Conservation (phyloP, 2,329 filamentous ascomycete genomes). For the Zelopaecilomyces penicillatus region DNA sequence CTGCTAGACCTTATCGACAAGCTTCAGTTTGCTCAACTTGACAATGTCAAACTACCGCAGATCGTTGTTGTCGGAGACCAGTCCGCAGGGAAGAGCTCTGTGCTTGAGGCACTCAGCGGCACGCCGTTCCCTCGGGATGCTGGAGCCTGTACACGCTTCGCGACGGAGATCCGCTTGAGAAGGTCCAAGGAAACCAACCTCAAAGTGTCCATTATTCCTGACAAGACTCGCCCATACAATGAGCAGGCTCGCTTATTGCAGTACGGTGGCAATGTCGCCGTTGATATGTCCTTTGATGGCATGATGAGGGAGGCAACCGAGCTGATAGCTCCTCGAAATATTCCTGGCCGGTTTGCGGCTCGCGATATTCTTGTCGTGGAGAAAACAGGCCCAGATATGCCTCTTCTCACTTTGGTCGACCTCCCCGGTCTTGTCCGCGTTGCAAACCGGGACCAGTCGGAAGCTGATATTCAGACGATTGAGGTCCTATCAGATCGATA, state of each 20-base stretch:
- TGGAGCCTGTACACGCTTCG: conserved; percentile 53
- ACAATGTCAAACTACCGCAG: conserved; percentile 48
- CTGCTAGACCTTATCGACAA: conserved; percentile 50
- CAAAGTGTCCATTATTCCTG: conserved; percentile 47
- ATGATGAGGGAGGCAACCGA: conserved; percentile 44
- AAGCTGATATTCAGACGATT: conserved; percentile 44
- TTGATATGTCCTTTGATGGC: conserved; percentile 38
- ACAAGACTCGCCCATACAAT: conserved; percentile 35
- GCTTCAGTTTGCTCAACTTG: conserved; percentile 43
- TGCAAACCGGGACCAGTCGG: conserved; percentile 44
- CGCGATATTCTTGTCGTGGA: conserved; percentile 50
- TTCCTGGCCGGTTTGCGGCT: conserved; percentile 42
- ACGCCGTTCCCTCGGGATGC: conserved; percentile 53
- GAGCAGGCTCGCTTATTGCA: conserved; percentile 40
- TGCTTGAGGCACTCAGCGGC: conserved; percentile 55
- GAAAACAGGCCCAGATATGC: conserved; percentile 49
- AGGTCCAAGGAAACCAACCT: conserved; percentile 35
- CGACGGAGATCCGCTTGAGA: conserved; percentile 51
- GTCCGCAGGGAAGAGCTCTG: conserved; percentile 55
- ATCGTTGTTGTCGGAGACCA: conserved; percentile 59
- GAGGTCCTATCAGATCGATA: conserved; percentile 43
- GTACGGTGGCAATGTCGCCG: conserved; percentile 38
- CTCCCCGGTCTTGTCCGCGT: conserved; percentile 50
- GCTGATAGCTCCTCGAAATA: conserved; percentile 41
- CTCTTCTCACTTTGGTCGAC: conserved; percentile 53